A percentile compares a stretch with the other conserved stretches of the same genome.
Evolutionary conservation across 768 basidiomycete species (phyloP).

Genomic region (Pleurotus citrinopileatus): DNA sequence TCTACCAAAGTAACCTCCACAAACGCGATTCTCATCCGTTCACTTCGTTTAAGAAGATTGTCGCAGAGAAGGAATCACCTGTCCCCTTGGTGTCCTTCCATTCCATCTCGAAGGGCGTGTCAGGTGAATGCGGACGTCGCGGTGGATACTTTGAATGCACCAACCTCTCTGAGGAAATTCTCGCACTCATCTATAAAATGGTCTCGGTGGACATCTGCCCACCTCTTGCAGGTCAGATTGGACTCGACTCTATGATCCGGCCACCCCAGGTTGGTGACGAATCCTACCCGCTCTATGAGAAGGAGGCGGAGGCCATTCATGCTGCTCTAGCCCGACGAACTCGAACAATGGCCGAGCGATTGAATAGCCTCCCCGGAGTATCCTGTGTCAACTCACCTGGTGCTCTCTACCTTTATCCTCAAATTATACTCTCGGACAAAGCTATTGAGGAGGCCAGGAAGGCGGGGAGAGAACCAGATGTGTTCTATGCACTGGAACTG

Average conservation of each 20-base stretch:
- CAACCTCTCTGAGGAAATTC: constrained; percentile 74
- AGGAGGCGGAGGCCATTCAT: constrained; percentile 83
- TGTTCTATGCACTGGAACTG: constrained; percentile 81
- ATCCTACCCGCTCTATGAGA: constrained; percentile 76
- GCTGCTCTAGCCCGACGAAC: constrained; percentile 70
- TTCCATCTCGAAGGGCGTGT: constrained; percentile 95
- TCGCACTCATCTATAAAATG: constrained; percentile 95
- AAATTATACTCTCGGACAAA: constrained; percentile 67
- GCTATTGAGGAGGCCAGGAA: constrained; percentile 72
- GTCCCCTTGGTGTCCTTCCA: constrained; percentile 93
- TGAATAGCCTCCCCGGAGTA: constrained; percentile 81
- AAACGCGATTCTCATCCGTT: constrained; percentile 65
- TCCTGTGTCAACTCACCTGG: constrained; percentile 89
- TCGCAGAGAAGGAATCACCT: constrained; percentile 62
- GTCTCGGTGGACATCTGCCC: constrained; percentile 89
- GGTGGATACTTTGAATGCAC: constrained; percentile 95
- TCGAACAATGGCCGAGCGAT: constrained; percentile 67
- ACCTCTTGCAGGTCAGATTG: constrained; percentile 87
- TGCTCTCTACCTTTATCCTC: constrained; percentile 92
- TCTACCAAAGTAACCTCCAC: constrained; percentile 96
- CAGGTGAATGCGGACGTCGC: constrained; percentile 94
- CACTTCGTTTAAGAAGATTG: constrained; percentile 90
- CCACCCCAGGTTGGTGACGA: constrained; percentile 79
- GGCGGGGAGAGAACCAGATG: constrained; percentile 80
- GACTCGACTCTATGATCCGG: constrained; percentile 91